Evolutionary conservation across 176 grass and related monocot species (phyloP).

Genomic region (Otatea glauca): DNA sequence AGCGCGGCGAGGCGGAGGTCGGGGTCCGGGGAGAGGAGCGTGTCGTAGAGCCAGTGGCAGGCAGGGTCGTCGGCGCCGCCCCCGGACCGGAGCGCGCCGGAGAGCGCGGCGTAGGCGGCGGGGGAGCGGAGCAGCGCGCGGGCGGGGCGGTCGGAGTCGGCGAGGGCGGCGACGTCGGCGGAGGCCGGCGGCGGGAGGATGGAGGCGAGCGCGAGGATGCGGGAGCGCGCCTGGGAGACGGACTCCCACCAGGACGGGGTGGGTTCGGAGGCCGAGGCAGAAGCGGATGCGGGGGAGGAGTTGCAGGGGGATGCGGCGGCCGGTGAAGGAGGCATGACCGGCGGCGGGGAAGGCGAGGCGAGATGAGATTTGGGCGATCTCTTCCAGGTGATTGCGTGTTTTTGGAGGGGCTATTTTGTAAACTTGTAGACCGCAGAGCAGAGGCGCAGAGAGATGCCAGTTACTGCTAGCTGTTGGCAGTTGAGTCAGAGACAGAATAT

Average conservation of each 20-base stretch:
- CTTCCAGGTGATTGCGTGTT: neutral
- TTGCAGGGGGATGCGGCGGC: slow-evolving; percentile 46
- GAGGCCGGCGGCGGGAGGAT: slow-evolving; percentile 52
- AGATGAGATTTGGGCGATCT: slow-evolving; percentile 37
- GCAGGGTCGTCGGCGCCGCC: slow-evolving; percentile 81
- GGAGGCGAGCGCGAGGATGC: slow-evolving; percentile 72
- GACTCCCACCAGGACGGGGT: slow-evolving; percentile 93
- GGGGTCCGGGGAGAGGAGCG: slow-evolving; percentile 82
- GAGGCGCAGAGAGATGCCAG: too few species aligned
- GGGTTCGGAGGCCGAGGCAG: slow-evolving; percentile 42
- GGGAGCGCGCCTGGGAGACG: slow-evolving; percentile 77
- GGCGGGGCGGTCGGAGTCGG: slow-evolving; percentile 84
- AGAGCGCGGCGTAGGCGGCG: slow-evolving; percentile 65
- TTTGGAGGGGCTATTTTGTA: slow-evolving; percentile 1
- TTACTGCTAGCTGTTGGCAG: too few species aligned
- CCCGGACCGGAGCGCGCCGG: slow-evolving; percentile 63
- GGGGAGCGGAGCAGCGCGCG: slow-evolving; percentile 76
- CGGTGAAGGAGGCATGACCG: slow-evolving; percentile 50
- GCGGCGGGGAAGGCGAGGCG: slow-evolving; percentile 33
- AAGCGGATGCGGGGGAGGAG: slow-evolving; percentile 37
- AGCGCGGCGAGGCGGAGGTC: slow-evolving; percentile 92
- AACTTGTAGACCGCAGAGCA: neutral
- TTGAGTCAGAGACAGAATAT: too few species aligned
- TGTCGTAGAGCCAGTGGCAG: slow-evolving; percentile 98
- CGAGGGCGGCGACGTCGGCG: slow-evolving; percentile 67